Base-by-base conservation (phyloP, 306 rosid genomes). In the Quercus bicolor region DNA sequence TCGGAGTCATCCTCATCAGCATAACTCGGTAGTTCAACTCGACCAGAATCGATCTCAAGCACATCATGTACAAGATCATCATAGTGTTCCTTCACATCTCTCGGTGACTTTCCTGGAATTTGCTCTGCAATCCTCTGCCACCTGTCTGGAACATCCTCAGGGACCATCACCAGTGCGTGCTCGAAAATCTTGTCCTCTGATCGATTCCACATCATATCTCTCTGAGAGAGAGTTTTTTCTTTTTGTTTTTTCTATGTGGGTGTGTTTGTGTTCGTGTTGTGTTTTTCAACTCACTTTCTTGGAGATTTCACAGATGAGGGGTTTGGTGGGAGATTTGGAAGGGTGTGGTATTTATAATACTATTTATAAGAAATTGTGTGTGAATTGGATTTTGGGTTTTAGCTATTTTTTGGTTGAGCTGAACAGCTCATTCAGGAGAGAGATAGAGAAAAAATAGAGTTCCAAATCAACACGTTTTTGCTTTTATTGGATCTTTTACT, bases 161-260 rank as follows among this genome's bases (percentile, higher is more conserved):
- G 83, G 48, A 92, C 78, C 19, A 74, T 5, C 28, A 90, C 83
- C 5, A 96, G 83, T 23, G 98, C 98, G 26, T 82, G 77, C 91
- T 96, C 99, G 70, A 96, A 89, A 6, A 90, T 80, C 91, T 89
- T 91, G 77, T 96, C 98, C 21, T 91, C 90, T 4, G 60, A 34
- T 2, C 94, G 88, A 80, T 88, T 89, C 98, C 98, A 95, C 85
- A 40, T 40, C 45, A 40, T 40, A 8, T 8, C 45, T 40, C 11
- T 8, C 45, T 40, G 45, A 40, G 45, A 40, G 45, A 40, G 11
- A 7, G 11, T 40, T 40, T 40, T 8, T 40, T 40, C 3, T 8
- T 8, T 37, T 40, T 40, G 45, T 40, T 40, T 40, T 40, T 40
- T 40, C 3, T 40, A 2, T 37, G 45, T 40, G 45, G 45, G 45